Evolutionary conservation across 1,139 yeast genomes (phyloP), one percentile per base, ranked within the genome.

Genomic region (Pneumocystis canis): DNA sequence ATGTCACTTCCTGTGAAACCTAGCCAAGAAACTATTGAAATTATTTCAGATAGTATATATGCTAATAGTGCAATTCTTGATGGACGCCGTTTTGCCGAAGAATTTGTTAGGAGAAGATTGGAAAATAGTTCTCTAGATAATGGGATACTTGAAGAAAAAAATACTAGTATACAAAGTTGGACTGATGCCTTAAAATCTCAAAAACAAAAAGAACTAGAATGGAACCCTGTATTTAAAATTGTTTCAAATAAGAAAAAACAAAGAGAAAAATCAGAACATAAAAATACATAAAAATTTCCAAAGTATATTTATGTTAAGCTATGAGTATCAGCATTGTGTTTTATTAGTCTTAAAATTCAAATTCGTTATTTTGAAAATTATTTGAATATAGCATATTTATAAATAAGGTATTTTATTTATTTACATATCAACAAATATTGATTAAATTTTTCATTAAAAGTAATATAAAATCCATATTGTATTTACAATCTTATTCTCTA

Each of bases 31-130:
- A 83, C 95, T 0, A 78, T 80, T 60, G 95, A 85, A 72, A 87
- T 92, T 71, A 89, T 92, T 71, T 85, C 96, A 2, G 98, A 92
- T 72, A 88, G 97, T 16, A 84, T 92, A 66, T 90, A 89, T 75
- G 84, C 94, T 61, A 87, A 92, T 68, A 87, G 96, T 35, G 82
- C 94, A 1, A 86, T 94, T 1, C 84, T 92, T 88, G 97, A 92
- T 72, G 98, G 97, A 30, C 84, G 96, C 72, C 80, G 96, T 67
- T 92, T 90, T 77, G 95, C 97, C 1, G 83, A 81, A 65, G 98
- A 92, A 71, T 92, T 92, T 73, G 77, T 86, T 73, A 87, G 85
- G 75, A 84, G 87, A 72, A 84, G 94, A 53, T 78, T 80, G 62
- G 79, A 79, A 58, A 79, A 77, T 67, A 59, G 67, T 66, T 35